phyloP scores from a whole-genome alignment of 257 asterid species.

The Solanum ossicruentum region DNA sequence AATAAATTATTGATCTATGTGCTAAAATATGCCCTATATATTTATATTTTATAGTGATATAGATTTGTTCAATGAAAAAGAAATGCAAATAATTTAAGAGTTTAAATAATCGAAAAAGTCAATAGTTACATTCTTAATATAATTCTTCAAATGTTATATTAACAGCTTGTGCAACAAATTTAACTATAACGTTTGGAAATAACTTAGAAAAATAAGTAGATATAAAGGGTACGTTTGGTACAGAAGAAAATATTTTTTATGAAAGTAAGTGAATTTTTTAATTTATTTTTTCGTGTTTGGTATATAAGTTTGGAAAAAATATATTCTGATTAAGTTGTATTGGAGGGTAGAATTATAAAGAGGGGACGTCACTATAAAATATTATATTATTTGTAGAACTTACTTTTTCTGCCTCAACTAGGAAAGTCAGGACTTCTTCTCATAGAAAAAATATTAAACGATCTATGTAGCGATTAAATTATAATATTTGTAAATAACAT shows the following conservation, averaged over 20 bases:
- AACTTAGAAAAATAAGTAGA: not conserved
- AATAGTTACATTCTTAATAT: not conserved
- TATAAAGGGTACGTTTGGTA: not conserved
- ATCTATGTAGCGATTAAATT: too few species aligned
- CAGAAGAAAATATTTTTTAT: not conserved
- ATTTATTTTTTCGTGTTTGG: not conserved
- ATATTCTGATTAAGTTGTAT: not conserved
- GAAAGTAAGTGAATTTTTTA: too few species aligned
- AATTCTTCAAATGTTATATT: not conserved
- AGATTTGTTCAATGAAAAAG: not conserved
- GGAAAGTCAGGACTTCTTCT: too few species aligned
- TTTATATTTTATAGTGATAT: not conserved
- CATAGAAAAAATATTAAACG: too few species aligned
- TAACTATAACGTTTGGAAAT: too few species aligned
- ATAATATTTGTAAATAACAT: not conserved
- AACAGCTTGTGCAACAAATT: not conserved
- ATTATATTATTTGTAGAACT: too few species aligned
- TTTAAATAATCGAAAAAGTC: not conserved
- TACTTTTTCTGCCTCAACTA: too few species aligned
- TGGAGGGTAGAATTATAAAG: too few species aligned
- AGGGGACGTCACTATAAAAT: too few species aligned
- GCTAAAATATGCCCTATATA: not conserved
- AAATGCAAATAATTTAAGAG: not conserved
- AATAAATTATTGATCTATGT: not conserved
- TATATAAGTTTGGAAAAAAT: not conserved